phyloP scores from a whole-genome alignment of 306 rosid genomes.

The Oxytropis ochrocephala region DNA sequence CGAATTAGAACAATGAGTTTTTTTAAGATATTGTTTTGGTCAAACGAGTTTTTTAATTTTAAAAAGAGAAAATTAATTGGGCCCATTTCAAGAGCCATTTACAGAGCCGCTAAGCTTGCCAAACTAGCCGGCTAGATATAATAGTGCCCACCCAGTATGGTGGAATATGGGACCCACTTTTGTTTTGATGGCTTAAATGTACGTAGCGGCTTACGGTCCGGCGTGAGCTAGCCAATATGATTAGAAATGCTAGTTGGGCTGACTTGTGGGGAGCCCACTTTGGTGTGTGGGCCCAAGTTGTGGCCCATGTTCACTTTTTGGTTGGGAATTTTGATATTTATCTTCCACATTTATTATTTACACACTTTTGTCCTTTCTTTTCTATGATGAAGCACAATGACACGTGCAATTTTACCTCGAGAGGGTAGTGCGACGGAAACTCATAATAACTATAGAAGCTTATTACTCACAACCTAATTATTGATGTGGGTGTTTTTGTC shows the following conservation, averaged over 20 bases:
- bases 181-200: background rate
- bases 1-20: background rate
- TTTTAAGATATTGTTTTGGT: background rate
- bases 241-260: no score
- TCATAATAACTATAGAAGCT: constrained; percentile 8
- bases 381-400: background rate
- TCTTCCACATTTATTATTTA: background rate
- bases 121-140: constrained; percentile 12
- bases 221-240: no score
- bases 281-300: background rate
- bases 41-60: background rate
- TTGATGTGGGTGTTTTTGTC: background rate
- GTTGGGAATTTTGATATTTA: background rate
- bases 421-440: background rate
- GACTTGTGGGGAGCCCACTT: background rate
- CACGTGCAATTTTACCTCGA: constrained; percentile 15
- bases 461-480: constrained; percentile 17
- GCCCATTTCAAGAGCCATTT: background rate
- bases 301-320: background rate
- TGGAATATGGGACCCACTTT: constrained; percentile 43
- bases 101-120: background rate
- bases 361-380: background rate
- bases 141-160: background rate
- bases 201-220: no score
- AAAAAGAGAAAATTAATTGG: background rate